These are phyloP conservation scores for Micractinium sp. DNA, from an alignment of 139 green algal genomes.

Conservation along the genomic window DNA sequence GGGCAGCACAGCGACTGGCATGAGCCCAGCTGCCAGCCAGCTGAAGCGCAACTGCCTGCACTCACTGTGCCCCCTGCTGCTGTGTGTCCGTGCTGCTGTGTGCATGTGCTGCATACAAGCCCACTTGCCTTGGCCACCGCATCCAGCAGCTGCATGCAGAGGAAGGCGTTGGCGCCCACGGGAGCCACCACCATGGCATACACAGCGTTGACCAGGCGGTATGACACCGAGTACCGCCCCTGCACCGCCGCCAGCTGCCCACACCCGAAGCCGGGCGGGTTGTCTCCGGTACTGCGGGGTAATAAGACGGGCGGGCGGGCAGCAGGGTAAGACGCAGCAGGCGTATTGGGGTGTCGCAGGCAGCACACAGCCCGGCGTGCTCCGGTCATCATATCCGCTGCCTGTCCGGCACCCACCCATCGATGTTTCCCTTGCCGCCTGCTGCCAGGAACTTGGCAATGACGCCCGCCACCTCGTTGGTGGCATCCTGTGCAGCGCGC, in stretches of 20 bases:
- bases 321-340: neutral
- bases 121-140: conserved; percentile 22
- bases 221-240: conserved; percentile 51
- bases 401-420: conserved; percentile 12
- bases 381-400: neutral
- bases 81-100: too few relatives aligned
- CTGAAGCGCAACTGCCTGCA: too few relatives aligned
- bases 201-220: conserved; percentile 53
- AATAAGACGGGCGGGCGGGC: too few relatives aligned
- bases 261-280: conserved; percentile 44
- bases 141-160: conserved; percentile 52
- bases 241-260: conserved; percentile 43
- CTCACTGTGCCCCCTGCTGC: too few relatives aligned
- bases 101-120: too few relatives aligned
- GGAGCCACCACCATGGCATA: conserved; percentile 51
- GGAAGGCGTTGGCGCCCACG: conserved; percentile 46
- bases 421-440: conserved; percentile 29
- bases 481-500: conserved; percentile 45
- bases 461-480: conserved; percentile 29
- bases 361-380: neutral
- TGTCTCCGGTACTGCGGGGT: conserved; percentile 51
- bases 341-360: neutral
- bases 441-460: conserved; percentile 41
- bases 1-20: too few relatives aligned
- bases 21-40: too few relatives aligned